These are phyloP conservation scores for Cyberlindnera galapagoensis DNA, from an alignment of 805 yeast species.

Conservation along the genomic window DNA sequence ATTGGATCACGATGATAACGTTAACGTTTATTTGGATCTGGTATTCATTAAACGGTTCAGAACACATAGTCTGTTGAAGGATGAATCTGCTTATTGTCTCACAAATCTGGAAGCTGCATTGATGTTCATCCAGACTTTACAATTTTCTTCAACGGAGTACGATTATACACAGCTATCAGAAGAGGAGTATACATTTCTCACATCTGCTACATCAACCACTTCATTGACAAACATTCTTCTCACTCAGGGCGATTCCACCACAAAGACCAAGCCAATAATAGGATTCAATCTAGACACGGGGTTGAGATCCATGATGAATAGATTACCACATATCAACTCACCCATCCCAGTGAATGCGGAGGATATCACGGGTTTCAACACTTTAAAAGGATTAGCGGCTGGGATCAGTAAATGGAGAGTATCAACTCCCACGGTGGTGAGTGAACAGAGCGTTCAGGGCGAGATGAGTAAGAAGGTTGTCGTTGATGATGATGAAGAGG, in stretches of 20 bases:
- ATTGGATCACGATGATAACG: slow-evolving; percentile 2
- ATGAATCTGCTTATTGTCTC: slow-evolving; percentile 18
- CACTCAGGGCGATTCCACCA: neutral
- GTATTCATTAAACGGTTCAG: slow-evolving; percentile 20
- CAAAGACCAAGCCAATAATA: neutral
- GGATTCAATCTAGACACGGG: slow-evolving; percentile 13
- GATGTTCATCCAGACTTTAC: slow-evolving; percentile 12
- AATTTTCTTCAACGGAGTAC: slow-evolving; percentile 6
- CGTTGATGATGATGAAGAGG: neutral
- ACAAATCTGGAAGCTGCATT: slow-evolving; percentile 24
- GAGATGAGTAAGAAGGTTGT: no score
- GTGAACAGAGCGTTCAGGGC: no score
- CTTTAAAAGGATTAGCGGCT: slow-evolving; percentile 17
- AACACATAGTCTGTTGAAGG: slow-evolving; percentile 10
- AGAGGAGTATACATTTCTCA: slow-evolving; percentile 9
- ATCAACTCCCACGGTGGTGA: slow-evolving; percentile 4
- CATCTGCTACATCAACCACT: no score
- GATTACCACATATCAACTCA: slow-evolving; percentile 8
- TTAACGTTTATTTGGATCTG: slow-evolving; percentile 18
- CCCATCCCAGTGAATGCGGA: slow-evolving; percentile 1
- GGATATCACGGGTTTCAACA: slow-evolving; percentile 9
- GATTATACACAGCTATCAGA: slow-evolving; percentile 8
- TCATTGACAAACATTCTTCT: no score
- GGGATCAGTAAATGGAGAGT: slow-evolving; percentile 21
- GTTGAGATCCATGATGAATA: slow-evolving; percentile 9